phyloP scores from a whole-genome alignment of 306 rosid species.

The Argentina anserina region DNA sequence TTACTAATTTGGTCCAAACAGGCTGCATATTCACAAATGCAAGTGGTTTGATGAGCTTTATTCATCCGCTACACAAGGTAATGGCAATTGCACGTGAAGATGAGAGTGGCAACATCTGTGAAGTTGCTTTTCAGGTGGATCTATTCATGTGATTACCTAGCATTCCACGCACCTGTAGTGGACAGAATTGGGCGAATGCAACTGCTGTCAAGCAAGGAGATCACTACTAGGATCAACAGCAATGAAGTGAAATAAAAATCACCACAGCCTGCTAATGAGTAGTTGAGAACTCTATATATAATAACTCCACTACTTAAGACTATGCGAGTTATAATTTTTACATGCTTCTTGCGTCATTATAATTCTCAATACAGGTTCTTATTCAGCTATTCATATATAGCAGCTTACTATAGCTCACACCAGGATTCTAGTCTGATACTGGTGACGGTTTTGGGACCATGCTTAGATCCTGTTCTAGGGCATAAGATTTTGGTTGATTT shows the following conservation, averaged over 20 bases:
- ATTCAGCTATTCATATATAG: not conserved
- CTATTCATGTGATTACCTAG: constrained; percentile 44
- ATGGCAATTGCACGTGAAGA: constrained; percentile 38
- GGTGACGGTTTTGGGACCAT: not conserved
- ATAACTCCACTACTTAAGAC: no score
- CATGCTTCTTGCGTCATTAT: not conserved
- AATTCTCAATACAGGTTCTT: not conserved
- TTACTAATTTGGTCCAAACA: constrained; percentile 15
- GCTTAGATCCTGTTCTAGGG: not conserved
- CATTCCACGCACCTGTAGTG: constrained; percentile 58
- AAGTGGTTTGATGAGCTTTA: constrained; percentile 54
- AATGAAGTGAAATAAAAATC: not conserved
- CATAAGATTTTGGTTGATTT: no score
- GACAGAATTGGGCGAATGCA: constrained; percentile 50
- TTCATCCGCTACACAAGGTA: constrained; percentile 57
- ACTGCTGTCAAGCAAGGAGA: constrained; percentile 27
- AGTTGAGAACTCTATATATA: not conserved
- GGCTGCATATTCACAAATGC: constrained; percentile 57
- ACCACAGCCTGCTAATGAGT: not conserved
- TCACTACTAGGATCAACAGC: not conserved
- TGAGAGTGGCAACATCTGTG: constrained; percentile 41
- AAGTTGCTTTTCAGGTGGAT: constrained; percentile 55
- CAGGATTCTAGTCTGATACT: not conserved
- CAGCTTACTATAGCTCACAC: not conserved
- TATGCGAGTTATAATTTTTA: not conserved